Evolutionary conservation across 108 stramenopile species (phyloP), one percentile per base, ranked within the genome.

Genomic region (Cylindrotheca fusiformis): DNA sequence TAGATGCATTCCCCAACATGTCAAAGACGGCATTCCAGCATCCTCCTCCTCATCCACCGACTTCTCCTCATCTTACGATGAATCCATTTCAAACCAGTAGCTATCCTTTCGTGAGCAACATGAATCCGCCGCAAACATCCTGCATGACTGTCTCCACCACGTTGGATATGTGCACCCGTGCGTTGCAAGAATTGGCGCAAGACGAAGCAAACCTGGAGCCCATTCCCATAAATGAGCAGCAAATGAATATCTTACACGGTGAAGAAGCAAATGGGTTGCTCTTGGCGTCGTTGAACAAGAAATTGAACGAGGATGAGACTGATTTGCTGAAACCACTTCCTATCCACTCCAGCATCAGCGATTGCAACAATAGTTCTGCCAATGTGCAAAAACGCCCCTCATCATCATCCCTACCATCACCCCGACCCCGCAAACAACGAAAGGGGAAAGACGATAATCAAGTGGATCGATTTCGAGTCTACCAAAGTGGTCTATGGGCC

Each of bases 401-500:
- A 6, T 6, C 36, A 6, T 10, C 10, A 10, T 10, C 14, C 36
- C 14, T 41, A 14, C 36, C 36, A 10, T 41, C 36, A 10, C 10
- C 36, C 14, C 10, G 10, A 6, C 10, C 36, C 36, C 6, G 14
- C 10, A 41, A 41, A 41, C 36, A 41, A 14, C 36, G 36, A 10
- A 14, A 10, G 14, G 36, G 14, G 14, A 14, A 6, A 6, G 14
- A 6, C 14, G n/a, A 17, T 5, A 22, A 51, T 22, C 20, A 51
- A 51, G 6, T 19, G 50, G 50, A 19, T 21, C 50, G 50, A 25
- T 56, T 56, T 23, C 55, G 55, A 18, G 30, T 17, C 29, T 56
- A 56, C 25, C 55, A 56, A 29, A 31, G 29, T 27, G 3, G 33
- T 2, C 22, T 24, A 31, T 68, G 68, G 68, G 48, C 60, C 29